Conservation (phyloP, 345 rosid species). For the Eucalyptus leucophloia region DNA sequence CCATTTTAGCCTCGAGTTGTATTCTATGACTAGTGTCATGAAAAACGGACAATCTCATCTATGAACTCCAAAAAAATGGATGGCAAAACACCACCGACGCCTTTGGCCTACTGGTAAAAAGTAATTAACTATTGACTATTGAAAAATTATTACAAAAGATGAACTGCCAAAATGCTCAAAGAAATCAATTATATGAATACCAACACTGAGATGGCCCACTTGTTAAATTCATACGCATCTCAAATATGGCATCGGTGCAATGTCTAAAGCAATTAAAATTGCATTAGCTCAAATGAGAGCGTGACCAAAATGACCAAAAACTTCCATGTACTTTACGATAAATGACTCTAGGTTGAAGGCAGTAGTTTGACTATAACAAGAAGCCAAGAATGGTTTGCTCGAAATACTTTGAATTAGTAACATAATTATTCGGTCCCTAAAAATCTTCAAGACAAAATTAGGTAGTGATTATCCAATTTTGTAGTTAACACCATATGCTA, state of each 20-base stretch:
- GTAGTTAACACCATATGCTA: no score
- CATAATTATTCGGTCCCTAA: not conserved
- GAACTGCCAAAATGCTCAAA: not conserved
- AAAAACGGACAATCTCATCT: no score
- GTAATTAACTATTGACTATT: not conserved
- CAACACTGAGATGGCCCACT: not conserved
- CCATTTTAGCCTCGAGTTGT: no score
- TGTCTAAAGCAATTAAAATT: not conserved
- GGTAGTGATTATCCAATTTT: no score
- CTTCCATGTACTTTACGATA: no score
- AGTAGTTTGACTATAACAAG: not conserved
- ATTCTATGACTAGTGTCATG: fast-evolving
- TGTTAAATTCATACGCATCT: not conserved
- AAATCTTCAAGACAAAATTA: no score
- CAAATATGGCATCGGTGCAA: no score
- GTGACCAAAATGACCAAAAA: no score
- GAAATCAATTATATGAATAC: no score
- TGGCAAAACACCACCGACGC: no score
- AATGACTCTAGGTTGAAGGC: not conserved
- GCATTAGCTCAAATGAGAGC: not conserved
- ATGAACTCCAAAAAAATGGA: no score
- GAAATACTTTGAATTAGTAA: not conserved
- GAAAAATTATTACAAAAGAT: not conserved
- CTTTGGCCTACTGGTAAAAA: no score
- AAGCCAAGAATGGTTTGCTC: not conserved